Percentiles rank a stretch among this genome's conserved stretches.
These are phyloP conservation scores for Phlebopus sp. DNA, from an alignment of 1,284 basidiomycete genomes.

Conservation along the genomic window DNA sequence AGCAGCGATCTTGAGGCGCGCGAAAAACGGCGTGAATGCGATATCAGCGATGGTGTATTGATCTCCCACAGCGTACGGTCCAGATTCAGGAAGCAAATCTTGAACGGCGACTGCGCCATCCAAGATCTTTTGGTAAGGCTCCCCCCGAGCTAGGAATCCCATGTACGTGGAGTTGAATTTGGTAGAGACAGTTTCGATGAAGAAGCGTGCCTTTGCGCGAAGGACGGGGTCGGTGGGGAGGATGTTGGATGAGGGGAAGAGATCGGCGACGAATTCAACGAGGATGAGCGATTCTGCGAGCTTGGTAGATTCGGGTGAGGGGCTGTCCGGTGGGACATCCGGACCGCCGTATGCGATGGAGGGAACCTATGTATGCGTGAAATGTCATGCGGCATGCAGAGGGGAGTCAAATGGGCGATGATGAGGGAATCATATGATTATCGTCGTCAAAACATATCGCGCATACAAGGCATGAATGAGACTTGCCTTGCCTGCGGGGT, in stretches of 20 bases:
- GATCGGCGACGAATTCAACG: conserved; percentile 45
- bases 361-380: conserved; percentile 34
- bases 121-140: conserved; percentile 40
- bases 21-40: conserved; percentile 35
- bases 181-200: conserved; percentile 39
- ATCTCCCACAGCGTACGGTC: conserved; percentile 42
- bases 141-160: conserved; percentile 39
- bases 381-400: not conserved
- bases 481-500: conserved; percentile 59
- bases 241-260: conserved; percentile 40
- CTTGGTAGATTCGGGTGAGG: conserved; percentile 42
- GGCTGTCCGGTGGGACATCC: conserved; percentile 36
- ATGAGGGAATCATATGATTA: not conserved
- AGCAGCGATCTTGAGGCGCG: conserved; percentile 23
- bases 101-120: conserved; percentile 42
- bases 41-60: conserved; percentile 38
- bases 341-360: conserved; percentile 47
- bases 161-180: conserved; percentile 40
- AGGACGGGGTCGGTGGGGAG: conserved; percentile 42
- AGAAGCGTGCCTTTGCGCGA: conserved; percentile 42
- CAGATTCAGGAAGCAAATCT: conserved; percentile 38
- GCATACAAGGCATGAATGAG: not conserved
- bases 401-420: too few species aligned
- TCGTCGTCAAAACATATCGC: not conserved
- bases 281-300: conserved; percentile 46